Evolutionary conservation across 176 grass and related monocot genomes (phyloP).

Genomic region (Themeda triandra): DNA sequence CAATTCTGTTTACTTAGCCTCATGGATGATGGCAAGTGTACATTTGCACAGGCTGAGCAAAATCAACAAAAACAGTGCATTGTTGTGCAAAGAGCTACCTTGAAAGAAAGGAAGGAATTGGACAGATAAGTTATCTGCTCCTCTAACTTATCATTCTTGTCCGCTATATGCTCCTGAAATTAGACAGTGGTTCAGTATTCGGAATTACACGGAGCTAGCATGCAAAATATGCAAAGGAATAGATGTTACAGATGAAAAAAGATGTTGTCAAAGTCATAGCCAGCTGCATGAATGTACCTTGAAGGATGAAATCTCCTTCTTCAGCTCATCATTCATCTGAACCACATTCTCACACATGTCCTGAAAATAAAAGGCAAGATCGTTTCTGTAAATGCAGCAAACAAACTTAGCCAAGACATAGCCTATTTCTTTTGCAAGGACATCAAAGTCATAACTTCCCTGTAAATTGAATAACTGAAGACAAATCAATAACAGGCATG

Average conservation of each 20-base stretch:
- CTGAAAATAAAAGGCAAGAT: constrained; percentile 25
- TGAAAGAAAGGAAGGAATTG: constrained; percentile 48
- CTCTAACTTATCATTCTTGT: constrained; percentile 54
- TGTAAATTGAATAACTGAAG: background rate
- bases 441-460: background rate
- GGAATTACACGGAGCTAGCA: background rate
- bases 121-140: constrained; percentile 47
- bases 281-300: constrained; percentile 35
- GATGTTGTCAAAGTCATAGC: background rate
- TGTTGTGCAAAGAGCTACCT: constrained; percentile 41
- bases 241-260: background rate
- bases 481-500: background rate
- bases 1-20: background rate
- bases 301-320: constrained; percentile 43
- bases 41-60: background rate
- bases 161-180: constrained; percentile 49
- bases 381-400: constrained; percentile 2
- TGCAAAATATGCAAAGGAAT: background rate
- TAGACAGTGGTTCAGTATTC: background rate
- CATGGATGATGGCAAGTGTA: background rate
- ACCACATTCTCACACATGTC: constrained; percentile 44
- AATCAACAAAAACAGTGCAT: background rate
- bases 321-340: constrained; percentile 35
- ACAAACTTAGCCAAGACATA: background rate
- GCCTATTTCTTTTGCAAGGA: background rate